Evolutionary conservation across 768 basidiomycete species (phyloP), one percentile per base, ranked within the genome.

Genomic region (Suillus fuscotomentosus): DNA sequence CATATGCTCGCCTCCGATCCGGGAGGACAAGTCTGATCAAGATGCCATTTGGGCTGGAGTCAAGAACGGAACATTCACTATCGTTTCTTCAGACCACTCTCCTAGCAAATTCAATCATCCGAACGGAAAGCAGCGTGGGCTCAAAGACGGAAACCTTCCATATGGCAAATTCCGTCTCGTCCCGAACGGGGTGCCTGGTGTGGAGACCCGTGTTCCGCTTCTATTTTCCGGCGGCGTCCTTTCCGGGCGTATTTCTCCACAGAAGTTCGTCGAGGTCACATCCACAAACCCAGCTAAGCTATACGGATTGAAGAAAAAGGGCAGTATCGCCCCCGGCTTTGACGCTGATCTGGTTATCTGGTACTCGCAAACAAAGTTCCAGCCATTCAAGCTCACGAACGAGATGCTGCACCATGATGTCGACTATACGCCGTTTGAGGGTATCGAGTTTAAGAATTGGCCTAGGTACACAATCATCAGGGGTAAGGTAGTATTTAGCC

Each of bases 361-460:
- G 74, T 64, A 69, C 24, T 63, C 64, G 13, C 65, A 66, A 10
- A 5, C 48, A 11, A 63, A 8, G 3, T 61, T 70, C n/a, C 57
- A 65, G 47, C 36, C 67, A 1, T 63, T 70, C 17, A 68, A 42
- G 0, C 63, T 76, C 42, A 67, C 57, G 2, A 71, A 74, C 51
- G 65, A 70, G n/a, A 73, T 72, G 66, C 65, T 77, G 13, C 68
- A 77, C 39, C 68, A 70, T 57, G 63, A 66, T 48, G 66, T 71
- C 54, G 76, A 77, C 57, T 77, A 78, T 67, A 78, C 77, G 5
- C 77, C 77, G 2, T 78, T 71, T 64, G 77, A 78, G 63, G 77
- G 74, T 3, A 70, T 76, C 56, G 63, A 65, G 22, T 67, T 78
- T 34, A 50, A 69, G 15, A 75, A 78, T 63, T 78, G 77, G 77